These are phyloP conservation scores for Penicillium sp. DNA, from an alignment of 2,329 filamentous ascomycete species.

Conservation along the genomic window DNA sequence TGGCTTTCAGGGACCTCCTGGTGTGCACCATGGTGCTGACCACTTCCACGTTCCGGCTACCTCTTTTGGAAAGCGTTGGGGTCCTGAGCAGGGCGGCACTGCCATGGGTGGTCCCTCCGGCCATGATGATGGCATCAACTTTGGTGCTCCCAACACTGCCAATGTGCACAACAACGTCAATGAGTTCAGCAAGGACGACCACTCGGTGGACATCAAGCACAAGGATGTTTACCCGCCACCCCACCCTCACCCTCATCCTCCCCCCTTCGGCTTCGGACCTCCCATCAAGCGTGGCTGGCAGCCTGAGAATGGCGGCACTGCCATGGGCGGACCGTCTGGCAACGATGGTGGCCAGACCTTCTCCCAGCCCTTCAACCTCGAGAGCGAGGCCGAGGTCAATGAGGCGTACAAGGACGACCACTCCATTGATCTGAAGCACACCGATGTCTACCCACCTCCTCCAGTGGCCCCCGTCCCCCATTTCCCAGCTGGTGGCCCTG, in stretches of 20 bases:
- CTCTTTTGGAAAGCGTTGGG: too few species aligned
- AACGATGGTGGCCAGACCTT: conserved; percentile 23
- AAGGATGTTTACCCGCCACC: conserved; percentile 10
- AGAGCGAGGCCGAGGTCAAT: conserved; percentile 11
- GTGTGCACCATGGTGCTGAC: conserved; percentile 1
- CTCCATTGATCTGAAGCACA: conserved; percentile 16
- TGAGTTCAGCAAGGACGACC: conserved; percentile 16
- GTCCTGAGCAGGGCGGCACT: conserved; percentile 10
- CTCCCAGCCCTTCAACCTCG: conserved; percentile 11
- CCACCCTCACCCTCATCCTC: conserved; percentile 3
- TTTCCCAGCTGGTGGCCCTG: conserved; percentile 3
- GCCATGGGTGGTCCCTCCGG: conserved; percentile 18
- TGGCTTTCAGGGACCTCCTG: not conserved
- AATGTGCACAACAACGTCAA: conserved; percentile 13
- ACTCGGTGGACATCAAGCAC: conserved; percentile 17
- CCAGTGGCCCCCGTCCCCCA: not conserved
- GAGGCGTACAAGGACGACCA: conserved; percentile 18
- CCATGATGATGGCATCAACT: conserved; percentile 10
- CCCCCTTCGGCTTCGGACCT: conserved; percentile 4
- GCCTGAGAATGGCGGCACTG: conserved; percentile 10
- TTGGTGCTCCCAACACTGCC: conserved; percentile 7
- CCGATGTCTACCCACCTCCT: conserved; percentile 10
- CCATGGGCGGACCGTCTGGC: conserved; percentile 21
- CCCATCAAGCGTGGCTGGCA: conserved; percentile 14
- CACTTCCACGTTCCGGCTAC: conserved; percentile 9